A percentile compares a stretch with the other conserved stretches of the same genome.
phyloP scores from a whole-genome alignment of 2,329 filamentous ascomycete species.

The Pseudocercospora ulei region DNA sequence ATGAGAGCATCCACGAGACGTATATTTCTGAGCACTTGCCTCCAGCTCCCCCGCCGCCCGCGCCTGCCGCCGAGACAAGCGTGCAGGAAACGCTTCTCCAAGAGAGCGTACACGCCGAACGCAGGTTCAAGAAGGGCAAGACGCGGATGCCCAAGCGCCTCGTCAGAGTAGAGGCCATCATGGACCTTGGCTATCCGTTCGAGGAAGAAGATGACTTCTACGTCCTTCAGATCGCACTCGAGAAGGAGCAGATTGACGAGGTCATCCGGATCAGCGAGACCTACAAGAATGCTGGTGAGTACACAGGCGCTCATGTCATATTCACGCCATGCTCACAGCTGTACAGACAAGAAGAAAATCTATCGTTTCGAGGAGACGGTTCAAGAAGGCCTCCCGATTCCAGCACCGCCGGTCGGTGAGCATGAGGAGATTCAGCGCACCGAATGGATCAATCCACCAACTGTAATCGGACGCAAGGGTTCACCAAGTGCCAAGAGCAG shows the following conservation, averaged over 20 bases:
- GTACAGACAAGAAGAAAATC: constrained; percentile 32
- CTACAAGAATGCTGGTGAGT: constrained; percentile 47
- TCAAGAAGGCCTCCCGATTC: constrained; percentile 18
- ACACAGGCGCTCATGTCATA: neutral
- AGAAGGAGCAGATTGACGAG: constrained; percentile 84
- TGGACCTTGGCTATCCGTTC: constrained; percentile 77
- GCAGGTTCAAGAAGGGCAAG: constrained; percentile 58
- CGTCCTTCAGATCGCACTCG: constrained; percentile 72
- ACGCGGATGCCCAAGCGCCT: constrained; percentile 75
- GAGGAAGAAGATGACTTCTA: constrained; percentile 78
- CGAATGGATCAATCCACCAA: constrained; percentile 37
- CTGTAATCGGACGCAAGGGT: constrained; percentile 26
- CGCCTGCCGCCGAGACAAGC: constrained; percentile 11
- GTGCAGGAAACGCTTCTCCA: constrained; percentile 21
- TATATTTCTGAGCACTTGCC: constrained; percentile 19
- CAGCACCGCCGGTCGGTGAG: constrained; percentile 27
- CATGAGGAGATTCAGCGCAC: constrained; percentile 33
- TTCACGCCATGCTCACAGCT: constrained; percentile 17
- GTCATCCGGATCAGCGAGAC: constrained; percentile 73
- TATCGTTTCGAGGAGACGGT: constrained; percentile 33
- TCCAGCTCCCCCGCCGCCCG: constrained; percentile 14
- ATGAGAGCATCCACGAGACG: constrained; percentile 25
- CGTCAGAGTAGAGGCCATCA: constrained; percentile 69
- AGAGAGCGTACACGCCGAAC: constrained; percentile 23
- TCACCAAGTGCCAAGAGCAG: constrained; percentile 27